Base-by-base conservation (phyloP, 1,284 basidiomycete species). In the Polyporus tsugae region DNA sequence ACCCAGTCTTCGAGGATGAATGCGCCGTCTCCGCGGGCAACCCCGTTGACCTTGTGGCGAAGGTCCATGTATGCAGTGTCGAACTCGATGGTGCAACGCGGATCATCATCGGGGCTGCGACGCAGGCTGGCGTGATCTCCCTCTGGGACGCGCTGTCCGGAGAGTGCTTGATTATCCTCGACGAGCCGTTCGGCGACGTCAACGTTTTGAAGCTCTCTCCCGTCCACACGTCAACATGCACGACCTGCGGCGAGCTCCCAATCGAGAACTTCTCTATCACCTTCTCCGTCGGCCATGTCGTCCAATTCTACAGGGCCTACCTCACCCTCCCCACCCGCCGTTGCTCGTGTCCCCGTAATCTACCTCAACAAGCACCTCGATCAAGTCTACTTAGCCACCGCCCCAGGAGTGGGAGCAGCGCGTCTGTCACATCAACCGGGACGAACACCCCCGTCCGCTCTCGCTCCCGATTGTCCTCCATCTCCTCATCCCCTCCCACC, bases 91-190 rank as follows among this genome's bases (percentile, higher is more conserved):
- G 86, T 2, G 80, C 78, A 59, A 79, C 78, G 22, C 84, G 83
- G 25, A 77, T 88, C 19, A 82, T 94, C 72, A 77, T 94, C 19
- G 88, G 83, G 38, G 84, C 88, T 17, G 88, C 89, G 9, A 90
- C 91, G 1, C 85, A 88, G 53, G 85, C 86, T 0, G 94, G 93
- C 3, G 81, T 87, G 10, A 83, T 95, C 33, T 89, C 90, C 0
- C 75, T 95, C 15, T 94, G 91, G 91, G 90, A 93, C 74, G 85
- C 82, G 6, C 73, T 80, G 7, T 88, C 87, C 4, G 84, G 86
- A 5, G 87, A 90, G 66, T 87, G 88, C 70, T 84, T 94, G 41
- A 80, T 83, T 65, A 80, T 88, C 53, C 76, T 92, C 35, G 89
- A 90, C 62, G 88, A 89, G 38, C 79, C 82, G 0, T 85, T 86